These are phyloP conservation scores for Fusarium nelsonii DNA, from an alignment of 2,329 filamentous ascomycete species.

Conservation along the genomic window DNA sequence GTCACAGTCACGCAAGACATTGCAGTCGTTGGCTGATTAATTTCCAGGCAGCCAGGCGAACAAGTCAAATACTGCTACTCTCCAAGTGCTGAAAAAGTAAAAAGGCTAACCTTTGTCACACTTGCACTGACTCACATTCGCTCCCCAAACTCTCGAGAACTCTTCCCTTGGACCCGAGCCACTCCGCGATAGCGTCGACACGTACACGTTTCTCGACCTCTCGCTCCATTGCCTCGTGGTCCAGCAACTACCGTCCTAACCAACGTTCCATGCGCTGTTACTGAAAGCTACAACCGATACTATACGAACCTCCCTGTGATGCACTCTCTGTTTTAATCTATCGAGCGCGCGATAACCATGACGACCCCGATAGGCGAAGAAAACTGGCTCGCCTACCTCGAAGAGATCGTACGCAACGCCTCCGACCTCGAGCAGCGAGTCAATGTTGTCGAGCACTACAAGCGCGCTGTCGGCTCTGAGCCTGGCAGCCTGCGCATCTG, in stretches of 20 bases:
- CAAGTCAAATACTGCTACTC: background rate
- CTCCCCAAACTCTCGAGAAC: background rate
- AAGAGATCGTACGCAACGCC: slow-evolving; percentile 74
- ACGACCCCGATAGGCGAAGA: slow-evolving; percentile 77
- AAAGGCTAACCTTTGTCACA: slow-evolving; percentile 4
- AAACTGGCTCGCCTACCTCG: slow-evolving; percentile 81
- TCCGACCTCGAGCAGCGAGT: slow-evolving; percentile 75
- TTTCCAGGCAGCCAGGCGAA: slow-evolving; percentile 14
- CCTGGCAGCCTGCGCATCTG: slow-evolving; percentile 80
- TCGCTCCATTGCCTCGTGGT: background rate
- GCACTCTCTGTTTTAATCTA: slow-evolving; percentile 35
- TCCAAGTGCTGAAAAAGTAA: background rate
- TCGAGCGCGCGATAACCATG: slow-evolving; percentile 54
- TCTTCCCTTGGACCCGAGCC: slow-evolving; percentile 17
- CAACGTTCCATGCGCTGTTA: slow-evolving; percentile 23
- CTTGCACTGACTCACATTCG: background rate
- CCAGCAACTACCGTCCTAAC: slow-evolving; percentile 3
- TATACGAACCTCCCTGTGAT: slow-evolving; percentile 41
- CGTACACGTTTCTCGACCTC: slow-evolving; percentile 32
- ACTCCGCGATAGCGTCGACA: slow-evolving; percentile 37
- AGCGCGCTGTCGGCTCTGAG: slow-evolving; percentile 76
- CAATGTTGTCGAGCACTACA: slow-evolving; percentile 77
- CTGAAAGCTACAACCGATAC: slow-evolving; percentile 18
- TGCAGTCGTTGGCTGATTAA: slow-evolving; percentile 32
- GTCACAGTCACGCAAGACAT: background rate